Evolutionary conservation across 176 grass and related monocot species (phyloP).

Genomic region (Eremochloa ophiuroides): DNA sequence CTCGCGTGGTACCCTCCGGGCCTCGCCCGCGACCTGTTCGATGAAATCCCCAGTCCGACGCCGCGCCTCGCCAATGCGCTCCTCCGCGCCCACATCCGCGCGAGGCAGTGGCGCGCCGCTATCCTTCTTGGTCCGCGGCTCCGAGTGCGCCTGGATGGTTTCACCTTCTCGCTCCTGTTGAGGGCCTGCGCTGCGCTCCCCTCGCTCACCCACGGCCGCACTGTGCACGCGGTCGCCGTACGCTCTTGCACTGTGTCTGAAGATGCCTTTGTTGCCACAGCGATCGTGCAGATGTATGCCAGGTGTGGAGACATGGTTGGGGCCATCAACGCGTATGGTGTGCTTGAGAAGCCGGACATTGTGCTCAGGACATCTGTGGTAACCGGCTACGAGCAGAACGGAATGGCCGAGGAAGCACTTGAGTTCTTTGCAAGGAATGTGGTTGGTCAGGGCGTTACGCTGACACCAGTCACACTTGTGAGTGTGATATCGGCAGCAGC

Average conservation of each 20-base stretch:
- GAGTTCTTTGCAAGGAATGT: conserved; percentile 53
- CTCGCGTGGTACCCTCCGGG: conserved; percentile 18
- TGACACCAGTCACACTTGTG: conserved; percentile 54
- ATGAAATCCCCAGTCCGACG: conserved; percentile 51
- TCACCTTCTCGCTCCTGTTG: conserved; percentile 46
- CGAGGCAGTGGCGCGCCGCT: conserved; percentile 38
- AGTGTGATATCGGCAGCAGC: conserved; percentile 46
- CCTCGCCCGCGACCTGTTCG: conserved; percentile 47
- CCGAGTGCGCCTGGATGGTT: conserved; percentile 33
- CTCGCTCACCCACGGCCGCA: conserved; percentile 34
- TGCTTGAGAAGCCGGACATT: conserved; percentile 48
- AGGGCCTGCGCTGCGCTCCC: conserved; percentile 49
- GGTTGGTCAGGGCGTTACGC: conserved; percentile 15
- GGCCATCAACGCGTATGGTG: conserved; percentile 34
- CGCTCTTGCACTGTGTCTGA: conserved; percentile 15
- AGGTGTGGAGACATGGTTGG: conserved; percentile 44
- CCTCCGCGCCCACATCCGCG: conserved; percentile 48
- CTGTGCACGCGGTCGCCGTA: conserved; percentile 43
- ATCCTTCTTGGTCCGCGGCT: conserved; percentile 30
- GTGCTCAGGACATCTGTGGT: conserved; percentile 62
- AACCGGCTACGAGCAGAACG: conserved; percentile 58
- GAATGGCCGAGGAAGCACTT: conserved; percentile 42
- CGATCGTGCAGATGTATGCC: conserved; percentile 63
- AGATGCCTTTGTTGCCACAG: conserved; percentile 55
- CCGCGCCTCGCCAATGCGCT: conserved; percentile 59